Base-by-base conservation (phyloP, 2,329 filamentous ascomycete species). In the Phyllosticta paracitricarpa region DNA sequence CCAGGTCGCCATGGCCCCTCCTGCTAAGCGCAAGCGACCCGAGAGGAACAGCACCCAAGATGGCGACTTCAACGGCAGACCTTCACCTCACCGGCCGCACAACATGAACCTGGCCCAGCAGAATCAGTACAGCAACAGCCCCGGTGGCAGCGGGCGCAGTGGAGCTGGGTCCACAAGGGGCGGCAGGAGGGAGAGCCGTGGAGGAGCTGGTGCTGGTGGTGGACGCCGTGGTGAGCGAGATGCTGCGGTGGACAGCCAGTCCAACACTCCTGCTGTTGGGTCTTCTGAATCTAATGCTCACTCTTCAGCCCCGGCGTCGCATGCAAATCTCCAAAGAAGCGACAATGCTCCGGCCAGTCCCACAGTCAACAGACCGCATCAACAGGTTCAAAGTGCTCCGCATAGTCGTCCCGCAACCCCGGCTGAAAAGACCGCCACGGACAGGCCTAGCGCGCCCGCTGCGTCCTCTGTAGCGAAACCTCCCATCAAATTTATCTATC, bases 401-500 rank as follows among this genome's bases (percentile, higher is more conserved):
- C 40, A n/a, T 17, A 48, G 40, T 17, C 57, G 54, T 10, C 57
- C 61, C 22, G 14, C 57, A 4, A 54, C 53, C 58, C 70, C 71
- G 19, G 63, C 54, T 51, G 68, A 54, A 56, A 48, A 48, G 8
- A 48, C 53, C 57, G 69, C 70, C 22, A 62, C 54, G 51, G 68
- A 54, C 55, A 55, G 35, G 10, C 62, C 35, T 28, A 35, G 51
- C 9, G 40, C 48, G 7, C 61, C 58, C 24, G 24, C 53, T 35
- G 52, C 14, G 48, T 58, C 24, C 17, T 28, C 52, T 2, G 24
- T 48, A 25, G 22, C 33, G 30, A 62, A 62, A 54, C 56, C 56
- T 19, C 56, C 60, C 25, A 63, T 67, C 30, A 69, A 69, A 26
- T 94, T 89, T 73, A 83, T 82, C 66, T 97, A 94, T 73, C 83